Evolutionary conservation across 2,329 filamentous ascomycete genomes (phyloP).

Genomic region (Cladophialophora chaetospira): DNA sequence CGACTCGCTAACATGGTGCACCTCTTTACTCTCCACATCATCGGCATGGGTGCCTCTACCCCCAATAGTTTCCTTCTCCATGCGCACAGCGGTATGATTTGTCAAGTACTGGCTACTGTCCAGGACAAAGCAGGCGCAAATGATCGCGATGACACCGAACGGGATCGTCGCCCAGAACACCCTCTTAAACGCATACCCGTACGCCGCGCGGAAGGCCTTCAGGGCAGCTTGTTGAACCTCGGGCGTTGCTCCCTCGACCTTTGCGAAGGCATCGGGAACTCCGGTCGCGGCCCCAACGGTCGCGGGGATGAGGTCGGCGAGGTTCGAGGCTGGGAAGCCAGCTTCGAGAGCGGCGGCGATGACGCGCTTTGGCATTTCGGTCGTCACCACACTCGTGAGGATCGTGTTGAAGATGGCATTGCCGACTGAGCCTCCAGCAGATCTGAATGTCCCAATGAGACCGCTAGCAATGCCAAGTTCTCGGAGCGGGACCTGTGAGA

Average conservation of each 20-base stretch:
- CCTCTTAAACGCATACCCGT: slow-evolving; percentile 10
- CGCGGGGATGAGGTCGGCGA: slow-evolving; percentile 9
- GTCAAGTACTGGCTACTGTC: slow-evolving; percentile 18
- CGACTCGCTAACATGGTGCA: too few relatives aligned
- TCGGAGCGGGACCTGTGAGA: not conserved
- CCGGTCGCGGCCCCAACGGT: slow-evolving; percentile 1
- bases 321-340: not conserved
- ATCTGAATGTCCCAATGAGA: slow-evolving; percentile 18
- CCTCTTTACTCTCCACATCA: not conserved
- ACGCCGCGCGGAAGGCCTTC: slow-evolving; percentile 3
- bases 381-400: not conserved
- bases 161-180: slow-evolving; percentile 18
- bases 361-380: slow-evolving; percentile 2
- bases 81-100: slow-evolving; percentile 12
- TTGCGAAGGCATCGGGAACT: slow-evolving; percentile 7
- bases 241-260: slow-evolving; percentile 12
- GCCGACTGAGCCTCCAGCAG: slow-evolving; percentile 10
- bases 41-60: not conserved
- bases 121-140: not conserved
- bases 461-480: slow-evolving; percentile 15
- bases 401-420: slow-evolving; percentile 19
- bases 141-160: slow-evolving; percentile 17
- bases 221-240: not conserved
- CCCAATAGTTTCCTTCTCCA: slow-evolving; percentile 12
- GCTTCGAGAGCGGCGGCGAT: slow-evolving; percentile 1